Evolutionary conservation across 805 yeast genomes (phyloP).

Genomic region (Yamadazyma phyllophila): DNA sequence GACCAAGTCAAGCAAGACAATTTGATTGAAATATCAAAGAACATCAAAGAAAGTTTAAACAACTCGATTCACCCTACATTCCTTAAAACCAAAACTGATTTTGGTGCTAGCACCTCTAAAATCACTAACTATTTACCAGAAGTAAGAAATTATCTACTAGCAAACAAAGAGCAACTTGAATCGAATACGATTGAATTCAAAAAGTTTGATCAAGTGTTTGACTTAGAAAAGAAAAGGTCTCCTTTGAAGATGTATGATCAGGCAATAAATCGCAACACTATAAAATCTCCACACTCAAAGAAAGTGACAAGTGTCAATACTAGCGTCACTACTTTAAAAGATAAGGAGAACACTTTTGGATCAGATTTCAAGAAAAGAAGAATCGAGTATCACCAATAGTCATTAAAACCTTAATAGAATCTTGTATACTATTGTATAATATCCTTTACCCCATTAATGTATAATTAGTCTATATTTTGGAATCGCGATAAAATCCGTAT

Average conservation of each 20-base stretch:
- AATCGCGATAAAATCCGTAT: not conserved
- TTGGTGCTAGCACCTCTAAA: not conserved
- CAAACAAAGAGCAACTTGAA: not conserved
- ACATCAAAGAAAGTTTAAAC: slow-evolving; percentile 5
- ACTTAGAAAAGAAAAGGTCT: not conserved
- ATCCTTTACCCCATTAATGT: not conserved
- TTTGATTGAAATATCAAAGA: slow-evolving; percentile 5
- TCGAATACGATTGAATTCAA: not conserved
- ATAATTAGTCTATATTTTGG: not conserved
- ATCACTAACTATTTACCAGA: slow-evolving; percentile 3
- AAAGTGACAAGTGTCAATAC: not conserved
- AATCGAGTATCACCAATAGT: slow-evolving; percentile 4
- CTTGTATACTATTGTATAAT: slow-evolving; percentile 3
- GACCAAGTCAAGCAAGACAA: slow-evolving; percentile 9
- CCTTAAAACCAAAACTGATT: not conserved
- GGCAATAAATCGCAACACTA: slow-evolving; percentile 2
- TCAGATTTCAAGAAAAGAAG: slow-evolving; percentile 14
- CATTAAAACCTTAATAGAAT: not conserved
- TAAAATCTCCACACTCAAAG: slow-evolving; percentile 6
- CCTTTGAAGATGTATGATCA: slow-evolving; percentile 7
- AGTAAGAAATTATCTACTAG: not conserved
- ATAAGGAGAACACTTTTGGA: slow-evolving; percentile 9
- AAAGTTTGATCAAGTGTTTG: not conserved
- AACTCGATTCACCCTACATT: slow-evolving; percentile 10
- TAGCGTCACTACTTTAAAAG: slow-evolving; percentile 9